These are phyloP conservation scores for Leishmania turanica DNA, from an alignment of 208 protist species.

Conservation along the genomic window DNA sequence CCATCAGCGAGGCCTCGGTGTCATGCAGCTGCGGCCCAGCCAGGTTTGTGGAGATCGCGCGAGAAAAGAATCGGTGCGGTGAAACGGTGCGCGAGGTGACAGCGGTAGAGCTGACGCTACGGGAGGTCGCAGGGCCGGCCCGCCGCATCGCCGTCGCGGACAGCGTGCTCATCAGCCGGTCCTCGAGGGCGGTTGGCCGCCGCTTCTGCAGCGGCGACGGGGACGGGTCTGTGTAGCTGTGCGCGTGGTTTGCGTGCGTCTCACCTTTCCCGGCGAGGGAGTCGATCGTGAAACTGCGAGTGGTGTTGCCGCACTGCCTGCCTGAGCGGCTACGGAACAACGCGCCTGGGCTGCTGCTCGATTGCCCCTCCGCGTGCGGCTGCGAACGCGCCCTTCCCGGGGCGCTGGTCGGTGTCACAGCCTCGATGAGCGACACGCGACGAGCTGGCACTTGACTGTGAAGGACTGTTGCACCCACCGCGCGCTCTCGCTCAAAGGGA, in stretches of 20 bases:
- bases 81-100: not conserved
- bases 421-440: not conserved
- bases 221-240: not conserved
- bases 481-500: not conserved
- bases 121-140: not conserved
- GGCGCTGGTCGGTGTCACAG: not conserved
- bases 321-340: not conserved
- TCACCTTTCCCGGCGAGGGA: not conserved
- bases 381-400: not conserved
- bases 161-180: slow-evolving; percentile 16
- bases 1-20: slow-evolving; percentile 14
- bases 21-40: slow-evolving; percentile 11
- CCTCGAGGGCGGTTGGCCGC: slow-evolving; percentile 14
- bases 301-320: slow-evolving; percentile 7
- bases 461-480: not conserved
- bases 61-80: not conserved
- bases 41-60: slow-evolving; percentile 16
- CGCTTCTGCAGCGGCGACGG: not conserved
- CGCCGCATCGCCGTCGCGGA: slow-evolving; percentile 18
- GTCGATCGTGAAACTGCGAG: not conserved
- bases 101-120: not conserved
- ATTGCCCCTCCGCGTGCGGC: not conserved
- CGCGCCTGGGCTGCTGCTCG: not conserved
- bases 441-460: not conserved
- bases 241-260: not conserved